These are phyloP conservation scores for Anaeramoeba ignava DNA, from an alignment of 78 protist species.

Conservation along the genomic window DNA sequence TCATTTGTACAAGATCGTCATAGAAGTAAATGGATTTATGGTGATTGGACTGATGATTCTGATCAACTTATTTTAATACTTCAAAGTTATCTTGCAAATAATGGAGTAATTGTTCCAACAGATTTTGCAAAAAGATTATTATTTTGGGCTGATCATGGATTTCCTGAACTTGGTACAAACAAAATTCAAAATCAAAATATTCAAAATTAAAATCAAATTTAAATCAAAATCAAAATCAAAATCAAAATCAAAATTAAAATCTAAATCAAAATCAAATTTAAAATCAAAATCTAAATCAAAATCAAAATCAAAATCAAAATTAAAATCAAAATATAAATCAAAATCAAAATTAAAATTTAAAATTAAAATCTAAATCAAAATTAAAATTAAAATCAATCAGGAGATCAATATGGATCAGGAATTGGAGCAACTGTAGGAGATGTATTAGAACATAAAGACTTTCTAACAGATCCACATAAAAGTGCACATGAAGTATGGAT, in stretches of 20 bases:
- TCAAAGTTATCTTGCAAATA: slow-evolving; percentile 10
- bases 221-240: no score
- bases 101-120: background rate
- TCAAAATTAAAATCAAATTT: no score
- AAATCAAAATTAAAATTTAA: no score
- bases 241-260: no score
- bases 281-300: no score
- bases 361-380: no score
- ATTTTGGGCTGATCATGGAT: slow-evolving; percentile 32
- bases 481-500: slow-evolving; percentile 31
- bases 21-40: background rate
- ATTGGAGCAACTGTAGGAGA: slow-evolving; percentile 39
- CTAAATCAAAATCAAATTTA: no score
- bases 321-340: no score
- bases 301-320: no score
- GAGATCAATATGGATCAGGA: slow-evolving; percentile 35
- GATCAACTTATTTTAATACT: slow-evolving; percentile 44
- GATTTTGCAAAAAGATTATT: slow-evolving; percentile 17
- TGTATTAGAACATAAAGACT: slow-evolving; percentile 9
- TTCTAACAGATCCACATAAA: slow-evolving; percentile 5
- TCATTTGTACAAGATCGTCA: background rate
- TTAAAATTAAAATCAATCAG: no score
- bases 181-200: no score
- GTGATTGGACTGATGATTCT: slow-evolving; percentile 12
- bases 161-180: slow-evolving; percentile 35